Base-by-base conservation (phyloP, 805 yeast genomes). In the Suhomyces xylopsoci region DNA sequence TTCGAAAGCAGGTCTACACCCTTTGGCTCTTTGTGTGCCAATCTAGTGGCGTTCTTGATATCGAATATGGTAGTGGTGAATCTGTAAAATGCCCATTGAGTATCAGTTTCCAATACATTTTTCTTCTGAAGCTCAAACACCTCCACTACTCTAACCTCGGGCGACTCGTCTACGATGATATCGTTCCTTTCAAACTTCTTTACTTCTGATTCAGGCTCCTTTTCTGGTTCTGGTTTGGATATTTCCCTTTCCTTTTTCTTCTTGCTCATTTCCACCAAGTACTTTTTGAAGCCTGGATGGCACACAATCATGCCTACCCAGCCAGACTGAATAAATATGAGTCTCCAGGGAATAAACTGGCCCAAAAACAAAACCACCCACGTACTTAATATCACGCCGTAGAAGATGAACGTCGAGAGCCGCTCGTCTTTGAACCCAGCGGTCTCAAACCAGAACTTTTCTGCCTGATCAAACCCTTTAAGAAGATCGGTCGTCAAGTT, bases 371-470 rank as follows among this genome's bases (percentile, higher is more conserved):
- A 51, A 17, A 82, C 67, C 9, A 80, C 66, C 5, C 69, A 57
- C 0, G 78, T 59, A 4, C 65, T 66, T 9, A 55, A 58, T 14
- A 68, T 55, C 7, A 71, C 62, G 0, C 69, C 70, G 56, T 74
- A 74, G 57, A 78, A 76, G n/a, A 88, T 61, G 5, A 82, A 71
- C 0, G 94, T 85, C 0, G 94, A 81, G 24, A 75, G 67, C 45
- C 81, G 74, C 59, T 89, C 96, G 64, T 89, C 87, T 57, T 76
- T 77, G 62, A 90, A 90, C 8, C 87, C 87, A 26, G 87, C 87
- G 5, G 85, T 77, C 10, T 85, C 87, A 59, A 75, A 79, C 59
- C 84, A 72, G 51, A 83, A 77, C 34, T 70, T 69, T 53, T 88
- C 90, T 7, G 80, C 66, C 15, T 70, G 66, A 19, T 84, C 84